Percentiles rank a stretch among this genome's conserved stretches.
These are phyloP conservation scores for Aspergillus egyptiacus DNA, from an alignment of 495 filamentous ascomycete genomes.

Conservation along the genomic window DNA sequence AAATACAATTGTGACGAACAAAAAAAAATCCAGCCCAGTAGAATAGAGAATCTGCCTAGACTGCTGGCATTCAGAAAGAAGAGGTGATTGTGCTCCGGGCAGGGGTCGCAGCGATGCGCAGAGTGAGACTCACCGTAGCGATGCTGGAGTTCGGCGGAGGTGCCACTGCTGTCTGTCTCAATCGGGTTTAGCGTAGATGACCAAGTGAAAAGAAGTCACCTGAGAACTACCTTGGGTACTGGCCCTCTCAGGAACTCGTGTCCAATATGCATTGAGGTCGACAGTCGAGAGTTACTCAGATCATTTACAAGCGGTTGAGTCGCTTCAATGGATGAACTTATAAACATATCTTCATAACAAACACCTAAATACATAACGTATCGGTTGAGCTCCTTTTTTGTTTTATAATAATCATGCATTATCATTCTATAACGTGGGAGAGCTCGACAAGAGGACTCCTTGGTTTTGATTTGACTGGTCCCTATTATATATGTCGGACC, in stretches of 20 bases:
- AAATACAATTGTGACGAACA: constrained; percentile 4
- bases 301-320: no score
- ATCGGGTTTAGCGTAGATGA: constrained; percentile 13
- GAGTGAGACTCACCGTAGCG: constrained; percentile 3
- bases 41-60: constrained; percentile 5
- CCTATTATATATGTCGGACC: constrained; percentile 8
- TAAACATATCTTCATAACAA: constrained; percentile 5
- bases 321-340: no score
- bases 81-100: constrained; percentile 9
- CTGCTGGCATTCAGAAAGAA: constrained; percentile 11
- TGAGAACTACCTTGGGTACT: no score
- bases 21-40: constrained; percentile 10
- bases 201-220: constrained; percentile 4
- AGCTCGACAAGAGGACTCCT: constrained; percentile 7
- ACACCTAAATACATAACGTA: constrained; percentile 21
- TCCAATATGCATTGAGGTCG: no score
- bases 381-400: constrained; percentile 11
- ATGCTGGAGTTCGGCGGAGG: constrained; percentile 13
- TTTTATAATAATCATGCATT: constrained; percentile 10
- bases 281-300: no score
- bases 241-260: no score
- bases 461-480: constrained; percentile 11
- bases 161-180: constrained; percentile 7
- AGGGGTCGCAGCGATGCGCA: constrained; percentile 2
- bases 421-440: constrained; percentile 23